Evolutionary conservation across 73 alveolate species (phyloP).

Genomic region (Symbiodinium pilosum): DNA sequence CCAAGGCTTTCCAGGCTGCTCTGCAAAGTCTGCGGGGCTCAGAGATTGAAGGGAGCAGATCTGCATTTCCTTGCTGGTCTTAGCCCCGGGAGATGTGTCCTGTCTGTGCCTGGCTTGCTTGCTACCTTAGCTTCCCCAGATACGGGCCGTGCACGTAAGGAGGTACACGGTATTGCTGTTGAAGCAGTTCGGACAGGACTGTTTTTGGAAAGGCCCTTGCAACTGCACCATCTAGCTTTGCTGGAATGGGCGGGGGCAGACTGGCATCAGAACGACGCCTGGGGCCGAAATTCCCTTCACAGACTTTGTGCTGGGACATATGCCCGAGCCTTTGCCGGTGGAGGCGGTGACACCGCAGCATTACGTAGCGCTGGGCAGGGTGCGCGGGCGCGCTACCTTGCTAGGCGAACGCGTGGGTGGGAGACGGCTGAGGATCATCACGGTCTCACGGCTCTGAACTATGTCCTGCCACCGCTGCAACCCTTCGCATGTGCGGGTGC

Average conservation of each 20-base stretch:
- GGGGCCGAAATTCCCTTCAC: conserved; percentile 10
- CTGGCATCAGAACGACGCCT: background rate
- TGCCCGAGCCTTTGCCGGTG: background rate
- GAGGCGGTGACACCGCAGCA: background rate
- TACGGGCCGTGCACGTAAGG: background rate
- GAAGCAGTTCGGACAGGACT: background rate
- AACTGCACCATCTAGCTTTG: conserved; percentile 1
- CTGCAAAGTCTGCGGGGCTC: background rate
- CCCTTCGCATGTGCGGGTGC: background rate
- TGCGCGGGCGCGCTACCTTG: background rate
- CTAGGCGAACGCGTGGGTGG: background rate
- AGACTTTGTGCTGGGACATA: conserved; percentile 3
- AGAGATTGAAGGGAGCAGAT: background rate
- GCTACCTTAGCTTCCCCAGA: background rate
- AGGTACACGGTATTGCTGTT: background rate
- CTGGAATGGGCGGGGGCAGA: conserved; percentile 7
- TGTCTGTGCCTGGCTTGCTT: background rate
- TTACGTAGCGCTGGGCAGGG: background rate
- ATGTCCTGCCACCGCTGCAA: conserved; percentile 16
- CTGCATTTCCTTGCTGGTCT: background rate
- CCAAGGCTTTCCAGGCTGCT: conserved; percentile 3
- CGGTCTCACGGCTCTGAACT: background rate
- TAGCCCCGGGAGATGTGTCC: background rate
- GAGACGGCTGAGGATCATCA: background rate
- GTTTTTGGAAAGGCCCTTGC: background rate